Conservation (phyloP, 2,329 filamentous ascomycete genomes). For the Xylaria sp. region DNA sequence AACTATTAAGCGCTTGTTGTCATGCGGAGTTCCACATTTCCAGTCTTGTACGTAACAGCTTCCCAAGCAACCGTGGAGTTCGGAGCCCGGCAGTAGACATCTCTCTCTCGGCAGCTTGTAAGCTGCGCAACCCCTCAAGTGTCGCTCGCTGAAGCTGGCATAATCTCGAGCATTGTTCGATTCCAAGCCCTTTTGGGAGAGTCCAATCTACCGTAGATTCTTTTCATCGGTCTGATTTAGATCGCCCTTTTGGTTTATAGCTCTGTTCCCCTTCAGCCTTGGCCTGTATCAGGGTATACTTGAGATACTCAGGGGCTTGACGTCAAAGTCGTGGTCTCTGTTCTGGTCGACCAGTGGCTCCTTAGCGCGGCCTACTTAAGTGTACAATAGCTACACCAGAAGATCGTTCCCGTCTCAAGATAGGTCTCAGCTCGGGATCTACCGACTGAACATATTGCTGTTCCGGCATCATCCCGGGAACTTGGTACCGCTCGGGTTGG, state of each 20-base stretch:
- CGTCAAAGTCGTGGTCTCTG: neutral
- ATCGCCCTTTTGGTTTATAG: neutral
- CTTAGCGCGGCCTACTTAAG: neutral
- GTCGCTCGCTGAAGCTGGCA: neutral
- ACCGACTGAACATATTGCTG: slow-evolving; percentile 10
- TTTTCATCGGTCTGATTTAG: neutral
- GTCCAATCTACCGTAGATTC: neutral
- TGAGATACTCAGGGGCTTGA: neutral
- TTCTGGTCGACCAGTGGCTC: neutral
- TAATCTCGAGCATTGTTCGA: neutral
- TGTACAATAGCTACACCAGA: slow-evolving; percentile 3
- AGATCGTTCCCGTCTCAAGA: slow-evolving; percentile 29
- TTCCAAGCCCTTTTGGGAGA: neutral
- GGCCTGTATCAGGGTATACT: neutral
- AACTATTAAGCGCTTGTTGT: slow-evolving; percentile 35
- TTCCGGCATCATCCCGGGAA: slow-evolving; percentile 24
- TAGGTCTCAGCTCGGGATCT: slow-evolving; percentile 24
- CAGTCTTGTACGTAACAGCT: neutral
- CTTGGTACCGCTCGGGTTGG: neutral
- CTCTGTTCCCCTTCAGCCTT: neutral
- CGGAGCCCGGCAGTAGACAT: slow-evolving; percentile 15
- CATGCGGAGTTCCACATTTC: slow-evolving; percentile 13
- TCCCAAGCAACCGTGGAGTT: slow-evolving; percentile 2
- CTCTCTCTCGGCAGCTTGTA: neutral
- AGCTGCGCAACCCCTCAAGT: neutral